phyloP scores from a whole-genome alignment of 371 early-diverging fungal species.

The Mucor sp. region DNA sequence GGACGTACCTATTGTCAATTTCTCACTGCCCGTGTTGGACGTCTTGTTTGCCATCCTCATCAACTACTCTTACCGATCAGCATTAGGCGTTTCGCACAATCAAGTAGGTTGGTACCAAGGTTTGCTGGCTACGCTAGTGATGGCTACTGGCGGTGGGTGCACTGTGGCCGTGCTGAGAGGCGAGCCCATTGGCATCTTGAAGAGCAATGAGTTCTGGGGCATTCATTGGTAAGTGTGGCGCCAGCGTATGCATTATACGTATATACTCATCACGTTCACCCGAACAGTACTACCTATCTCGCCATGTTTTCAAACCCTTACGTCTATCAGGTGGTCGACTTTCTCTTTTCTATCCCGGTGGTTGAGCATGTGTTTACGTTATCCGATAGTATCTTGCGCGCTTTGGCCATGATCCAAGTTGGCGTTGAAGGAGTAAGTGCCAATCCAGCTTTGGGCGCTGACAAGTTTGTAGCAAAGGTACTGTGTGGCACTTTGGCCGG shows the following conservation, averaged over 20 bases:
- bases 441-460: conserved; percentile 41
- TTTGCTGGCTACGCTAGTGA: conserved; percentile 53
- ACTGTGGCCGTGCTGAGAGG: conserved; percentile 44
- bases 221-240: conserved; percentile 40
- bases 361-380: conserved; percentile 50
- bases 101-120: conserved; percentile 58
- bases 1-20: conserved; percentile 28
- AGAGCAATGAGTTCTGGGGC: conserved; percentile 46
- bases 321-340: conserved; percentile 33
- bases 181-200: conserved; percentile 43
- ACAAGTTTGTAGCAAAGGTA: conserved; percentile 54
- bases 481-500: conserved; percentile 57
- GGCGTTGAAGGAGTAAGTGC: conserved; percentile 57
- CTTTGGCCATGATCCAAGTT: conserved; percentile 43
- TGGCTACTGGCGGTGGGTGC: conserved; percentile 61
- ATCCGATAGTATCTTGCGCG: conserved; percentile 54
- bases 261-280: not conserved
- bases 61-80: conserved; percentile 55
- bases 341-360: conserved; percentile 36
- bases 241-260: not conserved
- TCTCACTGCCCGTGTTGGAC: conserved; percentile 46
- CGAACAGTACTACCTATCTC: conserved; percentile 36
- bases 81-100: conserved; percentile 44
- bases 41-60: conserved; percentile 57
- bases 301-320: conserved; percentile 44